Percentiles rank a stretch among this genome's conserved stretches.
phyloP scores from a whole-genome alignment of 768 basidiomycete genomes.

The Panus rudis region DNA sequence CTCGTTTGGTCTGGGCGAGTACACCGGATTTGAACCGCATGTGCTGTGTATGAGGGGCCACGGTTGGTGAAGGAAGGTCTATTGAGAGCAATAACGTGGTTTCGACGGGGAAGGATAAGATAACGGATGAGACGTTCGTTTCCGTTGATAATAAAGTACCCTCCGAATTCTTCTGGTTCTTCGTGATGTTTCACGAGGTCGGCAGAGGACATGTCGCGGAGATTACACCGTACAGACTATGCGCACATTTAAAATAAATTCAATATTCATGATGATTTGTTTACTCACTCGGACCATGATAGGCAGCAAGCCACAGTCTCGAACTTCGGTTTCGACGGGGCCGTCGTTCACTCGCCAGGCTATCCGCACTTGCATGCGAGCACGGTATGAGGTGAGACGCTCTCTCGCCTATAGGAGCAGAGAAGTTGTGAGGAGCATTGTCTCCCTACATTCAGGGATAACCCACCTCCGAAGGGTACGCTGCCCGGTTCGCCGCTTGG shows the following conservation, averaged over 20 bases:
- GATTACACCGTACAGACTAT: slow-evolving; percentile 87
- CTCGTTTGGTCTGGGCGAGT: slow-evolving; percentile 91
- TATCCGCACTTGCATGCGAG: slow-evolving; percentile 80
- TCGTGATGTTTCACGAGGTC: slow-evolving; percentile 87
- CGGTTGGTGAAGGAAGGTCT: slow-evolving; percentile 89
- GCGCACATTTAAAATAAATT: neutral
- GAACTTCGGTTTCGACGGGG: slow-evolving; percentile 54
- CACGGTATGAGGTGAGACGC: slow-evolving; percentile 86
- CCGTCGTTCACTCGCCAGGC: slow-evolving; percentile 73
- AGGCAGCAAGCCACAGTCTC: slow-evolving; percentile 89
- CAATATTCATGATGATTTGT: neutral
- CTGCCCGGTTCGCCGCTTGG: slow-evolving; percentile 56
- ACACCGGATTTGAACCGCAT: slow-evolving; percentile 93
- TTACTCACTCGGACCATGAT: slow-evolving; percentile 93
- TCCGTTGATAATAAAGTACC: slow-evolving; percentile 98
- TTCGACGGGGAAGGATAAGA: slow-evolving; percentile 90
- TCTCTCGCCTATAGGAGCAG: slow-evolving; percentile 68
- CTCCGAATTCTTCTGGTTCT: slow-evolving; percentile 97
- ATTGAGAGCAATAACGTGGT: slow-evolving; percentile 89
- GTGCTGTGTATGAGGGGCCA: slow-evolving; percentile 90
- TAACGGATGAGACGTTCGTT: slow-evolving; percentile 98
- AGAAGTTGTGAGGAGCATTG: neutral
- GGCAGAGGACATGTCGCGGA: slow-evolving; percentile 77
- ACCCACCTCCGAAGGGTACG: slow-evolving; percentile 84
- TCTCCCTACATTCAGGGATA: neutral